These are phyloP conservation scores for Yamagishiella unicocca DNA, from an alignment of 139 green algal genomes.

Conservation along the genomic window DNA sequence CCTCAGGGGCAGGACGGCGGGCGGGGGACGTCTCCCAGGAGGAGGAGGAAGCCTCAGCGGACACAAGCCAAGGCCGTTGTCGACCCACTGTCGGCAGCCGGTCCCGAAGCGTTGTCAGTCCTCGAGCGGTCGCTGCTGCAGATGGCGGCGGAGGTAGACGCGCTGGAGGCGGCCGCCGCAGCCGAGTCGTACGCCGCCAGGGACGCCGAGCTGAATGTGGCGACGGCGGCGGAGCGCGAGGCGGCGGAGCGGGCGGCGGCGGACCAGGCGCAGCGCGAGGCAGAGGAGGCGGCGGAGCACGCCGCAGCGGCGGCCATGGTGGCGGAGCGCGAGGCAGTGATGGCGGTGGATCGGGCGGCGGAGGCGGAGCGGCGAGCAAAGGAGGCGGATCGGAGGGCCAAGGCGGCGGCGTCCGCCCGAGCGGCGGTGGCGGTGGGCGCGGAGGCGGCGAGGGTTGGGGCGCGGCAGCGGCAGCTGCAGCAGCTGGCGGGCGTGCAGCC, in stretches of 20 bases:
- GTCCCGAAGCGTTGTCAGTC: neutral
- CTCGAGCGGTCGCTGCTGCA: slow-evolving; percentile 8
- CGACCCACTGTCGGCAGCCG: neutral
- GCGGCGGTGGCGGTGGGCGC: neutral
- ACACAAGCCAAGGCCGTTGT: too few relatives aligned
- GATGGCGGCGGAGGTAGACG: neutral
- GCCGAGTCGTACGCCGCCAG: neutral
- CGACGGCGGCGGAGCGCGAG: neutral
- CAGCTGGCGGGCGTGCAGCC: neutral
- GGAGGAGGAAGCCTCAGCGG: too few relatives aligned
- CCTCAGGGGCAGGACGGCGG: too few relatives aligned
- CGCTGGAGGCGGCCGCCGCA: slow-evolving; percentile 8
- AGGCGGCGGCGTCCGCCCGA: neutral
- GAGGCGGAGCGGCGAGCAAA: neutral
- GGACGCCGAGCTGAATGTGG: too few relatives aligned
- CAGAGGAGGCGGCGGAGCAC: neutral
- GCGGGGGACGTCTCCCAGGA: too few relatives aligned
- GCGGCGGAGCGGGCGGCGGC: neutral
- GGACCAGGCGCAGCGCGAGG: neutral
- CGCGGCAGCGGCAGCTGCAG: neutral
- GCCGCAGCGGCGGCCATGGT: neutral
- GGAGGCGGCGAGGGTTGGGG: neutral
- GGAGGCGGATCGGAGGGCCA: neutral
- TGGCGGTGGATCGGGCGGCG: neutral
- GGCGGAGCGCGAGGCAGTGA: neutral